A percentile compares a stretch with the other conserved stretches of the same genome.
phyloP scores from a whole-genome alignment of 345 rosid genomes.

The Barbarea vulgaris region DNA sequence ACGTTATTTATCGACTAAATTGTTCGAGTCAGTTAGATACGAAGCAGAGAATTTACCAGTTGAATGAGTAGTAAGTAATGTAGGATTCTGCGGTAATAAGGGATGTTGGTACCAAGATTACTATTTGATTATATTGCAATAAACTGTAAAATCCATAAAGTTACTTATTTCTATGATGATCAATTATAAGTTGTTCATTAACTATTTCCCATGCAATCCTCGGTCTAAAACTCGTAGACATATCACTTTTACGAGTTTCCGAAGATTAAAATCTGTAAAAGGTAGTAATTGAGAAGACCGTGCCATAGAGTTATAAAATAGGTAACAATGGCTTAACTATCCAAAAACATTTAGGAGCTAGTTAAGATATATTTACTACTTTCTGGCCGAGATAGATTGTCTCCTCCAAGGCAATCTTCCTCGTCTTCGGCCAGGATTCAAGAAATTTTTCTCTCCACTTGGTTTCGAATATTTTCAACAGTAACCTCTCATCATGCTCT shows the following conservation, averaged over 20 bases:
- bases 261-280: background rate
- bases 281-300: too few relatives aligned
- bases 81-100: background rate
- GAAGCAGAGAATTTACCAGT: conserved; percentile 58
- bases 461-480: too few relatives aligned
- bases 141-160: conserved; percentile 1
- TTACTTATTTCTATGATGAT: background rate
- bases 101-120: conserved; percentile 2
- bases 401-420: too few relatives aligned
- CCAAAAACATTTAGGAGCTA: too few relatives aligned
- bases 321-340: too few relatives aligned
- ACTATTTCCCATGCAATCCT: background rate
- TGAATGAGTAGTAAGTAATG: conserved; percentile 7
- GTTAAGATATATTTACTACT: too few relatives aligned
- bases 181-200: conserved; percentile 25
- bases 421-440: too few relatives aligned
- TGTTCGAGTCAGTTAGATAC: conserved; percentile 56
- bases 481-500: too few relatives aligned
- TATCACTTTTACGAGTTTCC: background rate
- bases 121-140: background rate
- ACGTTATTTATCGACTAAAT: conserved; percentile 63
- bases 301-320: too few relatives aligned
- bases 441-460: too few relatives aligned
- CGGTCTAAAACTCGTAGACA: background rate
- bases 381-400: too few relatives aligned